Base-by-base conservation (phyloP, 495 filamentous ascomycete genomes). In the Sphaerosporella brunnea region DNA sequence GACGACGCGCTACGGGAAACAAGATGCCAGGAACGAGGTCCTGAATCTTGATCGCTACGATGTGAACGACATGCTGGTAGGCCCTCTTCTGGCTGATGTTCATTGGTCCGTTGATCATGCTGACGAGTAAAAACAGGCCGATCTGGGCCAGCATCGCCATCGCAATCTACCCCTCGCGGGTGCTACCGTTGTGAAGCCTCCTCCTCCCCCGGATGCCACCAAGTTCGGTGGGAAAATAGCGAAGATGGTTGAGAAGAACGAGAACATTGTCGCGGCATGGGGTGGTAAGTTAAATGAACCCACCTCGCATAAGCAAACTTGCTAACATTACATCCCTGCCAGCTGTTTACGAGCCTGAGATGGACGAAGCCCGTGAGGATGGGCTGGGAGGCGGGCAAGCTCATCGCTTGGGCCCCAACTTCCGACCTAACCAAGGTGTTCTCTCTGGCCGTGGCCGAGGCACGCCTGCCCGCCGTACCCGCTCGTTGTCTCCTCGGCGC, bases 371-470 rank as follows among this genome's bases (percentile, higher is more conserved):
- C 3, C 56, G 56, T n/a, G 28, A 60, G 11, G 58, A 60, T 36
- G 58, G 56, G 23, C 56, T 60, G 25, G 58, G 58, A 30, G 30
- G 36, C 26, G 58, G 58, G 11, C 56, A 59, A 19, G 55, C 55
- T 40, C 53, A 60, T 39, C 56, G 58, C 1, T 41, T 32, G 9
- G 58, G 58, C 0, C 36, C 47, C 11, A 60, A 56, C 47, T 60
- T 53, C 32, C 51, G 26, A 19, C 56, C 56, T 7, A 32, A 44
- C 41, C 18, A 16, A 11, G 28, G 28, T n/a, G 2, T 44, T 15
- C 24, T 36, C 13, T 19, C 23, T 18, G 39, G 30, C 15, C 35
- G 45, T 19, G 45, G 45, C 11, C 30, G 42, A 1, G 32, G 54
- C 19, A n/a, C n/a, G n/a, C n/a, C n/a, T n/a, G n/a, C n/a, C n/a